phyloP scores from a whole-genome alignment of 371 early-diverging fungal species.

The Mucor indicus region DNA sequence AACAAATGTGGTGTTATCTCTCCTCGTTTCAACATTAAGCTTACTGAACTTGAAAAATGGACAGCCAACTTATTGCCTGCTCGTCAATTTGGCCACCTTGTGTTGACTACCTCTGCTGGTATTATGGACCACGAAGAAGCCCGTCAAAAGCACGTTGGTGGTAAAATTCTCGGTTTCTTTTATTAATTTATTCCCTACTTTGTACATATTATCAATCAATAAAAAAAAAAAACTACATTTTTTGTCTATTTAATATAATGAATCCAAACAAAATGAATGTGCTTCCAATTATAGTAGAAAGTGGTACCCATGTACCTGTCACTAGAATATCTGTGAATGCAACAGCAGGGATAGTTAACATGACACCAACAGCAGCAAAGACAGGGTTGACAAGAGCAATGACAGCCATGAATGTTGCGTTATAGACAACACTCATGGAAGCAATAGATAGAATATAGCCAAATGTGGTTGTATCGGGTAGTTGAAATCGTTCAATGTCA shows the following conservation, averaged over 20 bases:
- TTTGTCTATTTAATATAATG: constrained; percentile 39
- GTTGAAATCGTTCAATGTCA: constrained; percentile 66
- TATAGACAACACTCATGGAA: constrained; percentile 70
- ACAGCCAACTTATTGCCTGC: constrained; percentile 97
- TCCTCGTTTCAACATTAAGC: constrained; percentile 97
- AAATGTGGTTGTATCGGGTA: constrained; percentile 56
- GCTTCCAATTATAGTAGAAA: constrained; percentile 53
- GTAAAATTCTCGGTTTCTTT: constrained; percentile 95
- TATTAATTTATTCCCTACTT: constrained; percentile 35
- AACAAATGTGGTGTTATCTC: constrained; percentile 99
- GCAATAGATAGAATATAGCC: constrained; percentile 60
- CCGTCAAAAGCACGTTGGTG: constrained; percentile 97
- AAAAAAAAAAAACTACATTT: not conserved
- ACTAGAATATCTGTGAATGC: constrained; percentile 61
- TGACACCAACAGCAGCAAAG: constrained; percentile 80
- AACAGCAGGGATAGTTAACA: constrained; percentile 79
- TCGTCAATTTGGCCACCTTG: constrained; percentile 99
- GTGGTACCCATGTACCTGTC: constrained; percentile 48
- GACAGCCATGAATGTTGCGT: constrained; percentile 76
- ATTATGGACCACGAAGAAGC: constrained; percentile 99
- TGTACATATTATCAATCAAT: not conserved
- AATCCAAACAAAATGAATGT: constrained; percentile 54
- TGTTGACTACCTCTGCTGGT: constrained; percentile 97
- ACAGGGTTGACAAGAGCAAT: constrained; percentile 76
- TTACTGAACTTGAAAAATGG: constrained; percentile 95